phyloP scores from a whole-genome alignment of 139 green algal genomes.

The Zygnema circumcarinatum region DNA sequence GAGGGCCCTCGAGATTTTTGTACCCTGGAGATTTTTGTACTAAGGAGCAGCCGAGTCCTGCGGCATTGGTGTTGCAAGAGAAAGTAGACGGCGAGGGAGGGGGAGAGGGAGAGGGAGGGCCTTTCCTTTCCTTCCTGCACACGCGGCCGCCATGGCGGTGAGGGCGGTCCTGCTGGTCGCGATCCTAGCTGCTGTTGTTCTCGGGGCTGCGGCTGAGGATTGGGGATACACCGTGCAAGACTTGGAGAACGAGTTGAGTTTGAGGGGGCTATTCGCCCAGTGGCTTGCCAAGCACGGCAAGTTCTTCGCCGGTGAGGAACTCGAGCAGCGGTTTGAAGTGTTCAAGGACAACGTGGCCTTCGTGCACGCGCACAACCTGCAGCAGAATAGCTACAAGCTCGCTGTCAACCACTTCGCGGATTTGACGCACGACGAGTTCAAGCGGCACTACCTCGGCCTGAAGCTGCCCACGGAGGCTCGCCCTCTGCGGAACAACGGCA shows the following conservation, averaged over 20 bases:
- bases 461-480: neutral
- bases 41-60: too few relatives aligned
- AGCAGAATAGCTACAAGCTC: conserved; percentile 68
- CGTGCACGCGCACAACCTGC: conserved; percentile 78
- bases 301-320: conserved; percentile 6
- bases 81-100: too few relatives aligned
- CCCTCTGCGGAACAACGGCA: conserved; percentile 7
- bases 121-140: too few relatives aligned
- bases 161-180: neutral
- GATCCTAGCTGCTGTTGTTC: neutral
- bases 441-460: conserved; percentile 62
- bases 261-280: neutral
- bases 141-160: neutral
- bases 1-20: too few relatives aligned
- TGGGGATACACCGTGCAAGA: conserved; percentile 11
- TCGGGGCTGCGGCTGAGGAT: neutral
- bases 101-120: too few relatives aligned
- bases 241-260: conserved; percentile 12
- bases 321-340: conserved; percentile 61
- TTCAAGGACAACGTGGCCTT: conserved; percentile 87
- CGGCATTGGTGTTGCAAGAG: too few relatives aligned
- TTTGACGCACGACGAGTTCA: conserved; percentile 87
- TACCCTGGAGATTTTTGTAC: too few relatives aligned
- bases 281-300: conserved; percentile 32
- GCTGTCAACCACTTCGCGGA: conserved; percentile 86